Conservation (phyloP, 1,284 basidiomycete genomes). For the Sparassis latifolia region DNA sequence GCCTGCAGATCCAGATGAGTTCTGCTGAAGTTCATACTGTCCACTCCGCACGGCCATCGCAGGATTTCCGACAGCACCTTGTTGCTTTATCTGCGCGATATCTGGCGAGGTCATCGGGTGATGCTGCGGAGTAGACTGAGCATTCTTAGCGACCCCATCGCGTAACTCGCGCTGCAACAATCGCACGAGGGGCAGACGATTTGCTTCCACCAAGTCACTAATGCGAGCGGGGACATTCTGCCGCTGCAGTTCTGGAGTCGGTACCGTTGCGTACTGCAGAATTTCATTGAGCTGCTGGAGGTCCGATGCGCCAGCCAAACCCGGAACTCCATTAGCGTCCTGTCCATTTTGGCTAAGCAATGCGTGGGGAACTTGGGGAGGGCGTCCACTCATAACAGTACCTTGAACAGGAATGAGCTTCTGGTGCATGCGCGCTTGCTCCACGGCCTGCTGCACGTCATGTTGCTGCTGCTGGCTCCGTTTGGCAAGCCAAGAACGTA, state of each 20-base stretch:
- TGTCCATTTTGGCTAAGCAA: background rate
- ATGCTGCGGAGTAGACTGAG: too few relatives aligned
- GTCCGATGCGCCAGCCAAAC: conserved; percentile 9
- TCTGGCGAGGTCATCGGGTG: too few relatives aligned
- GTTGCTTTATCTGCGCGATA: conserved; percentile 12
- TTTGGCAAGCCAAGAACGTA: conserved; percentile 19
- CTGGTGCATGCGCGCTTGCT: conserved; percentile 5
- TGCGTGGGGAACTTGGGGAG: too few relatives aligned
- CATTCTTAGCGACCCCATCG: too few relatives aligned
- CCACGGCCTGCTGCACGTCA: conserved; percentile 2
- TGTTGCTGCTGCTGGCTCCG: conserved; percentile 6
- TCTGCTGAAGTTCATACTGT: too few relatives aligned
- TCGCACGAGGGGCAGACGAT: conserved; percentile 42
- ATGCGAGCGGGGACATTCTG: conserved; percentile 43
- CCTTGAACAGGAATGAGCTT: background rate
- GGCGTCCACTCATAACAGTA: background rate
- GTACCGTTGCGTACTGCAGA: conserved; percentile 35
- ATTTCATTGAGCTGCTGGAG: conserved; percentile 34
- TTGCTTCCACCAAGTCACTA: conserved; percentile 50
- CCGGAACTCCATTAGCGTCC: background rate
- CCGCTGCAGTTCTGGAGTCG: conserved; percentile 44
- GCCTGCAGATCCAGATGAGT: too few relatives aligned
- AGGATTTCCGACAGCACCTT: too few relatives aligned
- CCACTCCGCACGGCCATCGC: too few relatives aligned
- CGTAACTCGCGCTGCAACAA: conserved; percentile 36